Base-by-base conservation (phyloP, 1,284 basidiomycete genomes). In the Heliocybe sulcata region DNA sequence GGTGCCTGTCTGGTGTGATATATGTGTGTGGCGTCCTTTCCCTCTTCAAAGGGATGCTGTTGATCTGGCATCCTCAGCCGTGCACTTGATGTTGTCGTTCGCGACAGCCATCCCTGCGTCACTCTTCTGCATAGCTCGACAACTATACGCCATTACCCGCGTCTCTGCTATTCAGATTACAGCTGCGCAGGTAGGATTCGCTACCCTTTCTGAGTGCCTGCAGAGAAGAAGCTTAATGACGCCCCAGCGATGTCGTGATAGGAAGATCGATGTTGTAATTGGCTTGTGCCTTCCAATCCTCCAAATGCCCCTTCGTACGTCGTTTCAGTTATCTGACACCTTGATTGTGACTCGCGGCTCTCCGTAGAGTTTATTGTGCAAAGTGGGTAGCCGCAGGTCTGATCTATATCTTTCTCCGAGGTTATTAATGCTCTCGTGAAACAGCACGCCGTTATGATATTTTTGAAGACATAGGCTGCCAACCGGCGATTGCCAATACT, bases 1-100 rank as follows among this genome's bases (percentile, higher is more conserved):
- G 10, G 68, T 71, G 0, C 76, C 76, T 0, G 60, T 72, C 10
- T 83, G 76, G 76, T 83, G 81, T 59, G 82, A 83, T 61, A 78
- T 83, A 52, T 68, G 79, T 80, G 8, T 11, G 9, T 49, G n/a
- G 19, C 10, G 51, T 49, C 67, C 33, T 42, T 16, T n/a, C 12
- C 63, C 14, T n/a, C 1, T 48, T 9, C 26, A 31, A 29, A 42
- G 9, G 64, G 61, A 57, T 35, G 59, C 61, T 16, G 3, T 65
- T 66, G 45, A 51, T 68, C 29, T 60, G 6, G 53, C 62, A 10
- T 61, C 25, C 2, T 67, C 10, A 75, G 73, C 65, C 9, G 63
- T 67, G 1, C 69, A 69, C 45, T 58, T 79, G 8, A 53, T 67
- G 1, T 54, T 71, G 10, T 70, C 63, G 1, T 53, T 65, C 0